Conservation (phyloP, 352 stramenopile species). For the Phytophthora quininea region DNA sequence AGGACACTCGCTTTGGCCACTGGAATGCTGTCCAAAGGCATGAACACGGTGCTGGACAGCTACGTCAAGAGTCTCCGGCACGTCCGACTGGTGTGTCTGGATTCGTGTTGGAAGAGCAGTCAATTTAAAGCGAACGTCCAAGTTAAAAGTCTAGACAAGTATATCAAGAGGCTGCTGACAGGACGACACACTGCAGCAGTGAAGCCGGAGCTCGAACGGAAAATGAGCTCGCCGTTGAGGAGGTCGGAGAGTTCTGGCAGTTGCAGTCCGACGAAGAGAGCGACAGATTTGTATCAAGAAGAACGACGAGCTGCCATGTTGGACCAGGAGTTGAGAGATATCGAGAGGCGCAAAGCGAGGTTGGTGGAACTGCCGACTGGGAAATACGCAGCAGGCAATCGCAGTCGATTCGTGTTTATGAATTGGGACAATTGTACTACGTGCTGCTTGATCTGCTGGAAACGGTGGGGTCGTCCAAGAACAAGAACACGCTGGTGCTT, state of each 20-base stretch:
- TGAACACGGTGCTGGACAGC: slow-evolving; percentile 22
- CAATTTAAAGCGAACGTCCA: slow-evolving; percentile 13
- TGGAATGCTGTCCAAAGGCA: slow-evolving; percentile 13
- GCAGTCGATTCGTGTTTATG: slow-evolving; percentile 44
- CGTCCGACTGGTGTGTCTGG: slow-evolving; percentile 28
- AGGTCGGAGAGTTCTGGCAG: slow-evolving; percentile 10
- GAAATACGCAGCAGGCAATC: slow-evolving; percentile 22
- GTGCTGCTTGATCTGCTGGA: slow-evolving; percentile 35
- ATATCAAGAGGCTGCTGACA: slow-evolving; percentile 27
- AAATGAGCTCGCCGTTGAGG: slow-evolving; percentile 17
- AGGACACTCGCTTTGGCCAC: slow-evolving; percentile 22
- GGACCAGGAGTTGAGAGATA: slow-evolving; percentile 21
- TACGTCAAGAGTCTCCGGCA: slow-evolving; percentile 29
- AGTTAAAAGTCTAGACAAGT: slow-evolving; percentile 24
- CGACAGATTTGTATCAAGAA: slow-evolving; percentile 18
- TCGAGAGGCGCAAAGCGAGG: slow-evolving; percentile 16
- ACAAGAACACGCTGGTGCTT: slow-evolving; percentile 45
- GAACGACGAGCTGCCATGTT: slow-evolving; percentile 20
- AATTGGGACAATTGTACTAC: slow-evolving; percentile 56
- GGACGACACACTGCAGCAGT: slow-evolving; percentile 1
- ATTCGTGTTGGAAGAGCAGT: slow-evolving; percentile 17
- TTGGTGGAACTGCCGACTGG: slow-evolving; percentile 15
- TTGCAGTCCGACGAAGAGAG: slow-evolving; percentile 14
- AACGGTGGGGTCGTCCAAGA: slow-evolving; percentile 16
- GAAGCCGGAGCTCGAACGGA: slow-evolving; percentile 13